These are phyloP conservation scores for Syzygium oleosum DNA, from an alignment of 345 rosid species.

Conservation along the genomic window DNA sequence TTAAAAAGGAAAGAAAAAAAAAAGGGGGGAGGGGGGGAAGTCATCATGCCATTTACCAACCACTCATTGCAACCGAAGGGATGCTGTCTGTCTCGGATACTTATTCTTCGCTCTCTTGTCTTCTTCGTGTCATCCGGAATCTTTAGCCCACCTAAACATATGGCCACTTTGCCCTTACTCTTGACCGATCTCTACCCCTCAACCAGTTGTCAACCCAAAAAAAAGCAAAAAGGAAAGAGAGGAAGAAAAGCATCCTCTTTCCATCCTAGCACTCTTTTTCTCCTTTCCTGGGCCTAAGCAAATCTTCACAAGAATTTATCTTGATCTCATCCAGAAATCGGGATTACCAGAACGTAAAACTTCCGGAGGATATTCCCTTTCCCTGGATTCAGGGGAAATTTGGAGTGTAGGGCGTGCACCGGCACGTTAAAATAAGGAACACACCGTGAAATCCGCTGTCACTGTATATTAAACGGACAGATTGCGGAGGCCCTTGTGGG, in stretches of 20 bases:
- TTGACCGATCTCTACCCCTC: background rate
- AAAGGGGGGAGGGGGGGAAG: background rate
- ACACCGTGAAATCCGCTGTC: too few relatives aligned
- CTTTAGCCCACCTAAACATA: background rate
- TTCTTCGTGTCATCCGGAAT: background rate
- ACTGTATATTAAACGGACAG: too few relatives aligned
- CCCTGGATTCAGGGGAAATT: too few relatives aligned
- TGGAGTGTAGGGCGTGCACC: too few relatives aligned
- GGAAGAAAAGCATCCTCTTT: background rate
- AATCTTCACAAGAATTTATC: too few relatives aligned
- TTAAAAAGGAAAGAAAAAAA: background rate
- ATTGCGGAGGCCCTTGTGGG: fast-evolving
- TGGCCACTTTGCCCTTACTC: background rate
- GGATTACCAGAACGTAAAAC: too few relatives aligned
- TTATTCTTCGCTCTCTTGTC: background rate
- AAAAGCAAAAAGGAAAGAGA: background rate
- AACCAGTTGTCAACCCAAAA: background rate
- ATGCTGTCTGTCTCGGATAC: background rate
- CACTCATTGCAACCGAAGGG: background rate
- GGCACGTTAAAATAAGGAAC: too few relatives aligned
- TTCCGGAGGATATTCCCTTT: too few relatives aligned
- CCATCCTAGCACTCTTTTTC: background rate
- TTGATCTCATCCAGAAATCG: too few relatives aligned
- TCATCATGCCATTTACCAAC: background rate
- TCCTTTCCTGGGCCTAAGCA: background rate